Percentiles rank a stretch among this genome's conserved stretches.
phyloP scores from a whole-genome alignment of 208 protist genomes.

The Trypanosoma grayi region DNA sequence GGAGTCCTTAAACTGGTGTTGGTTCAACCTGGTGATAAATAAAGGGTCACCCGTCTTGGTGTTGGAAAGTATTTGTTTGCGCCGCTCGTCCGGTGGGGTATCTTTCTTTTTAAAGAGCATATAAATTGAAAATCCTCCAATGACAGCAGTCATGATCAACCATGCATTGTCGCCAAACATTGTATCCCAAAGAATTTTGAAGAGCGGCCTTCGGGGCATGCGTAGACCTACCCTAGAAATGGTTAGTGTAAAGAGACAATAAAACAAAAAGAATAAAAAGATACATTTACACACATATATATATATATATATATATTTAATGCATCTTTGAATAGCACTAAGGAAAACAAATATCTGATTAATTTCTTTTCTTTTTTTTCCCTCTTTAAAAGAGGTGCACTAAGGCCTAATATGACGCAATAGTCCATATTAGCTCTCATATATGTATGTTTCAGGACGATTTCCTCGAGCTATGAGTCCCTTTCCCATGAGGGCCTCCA shows the following conservation, averaged over 20 bases:
- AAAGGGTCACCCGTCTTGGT: constrained; percentile 19
- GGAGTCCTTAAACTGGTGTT: constrained; percentile 42
- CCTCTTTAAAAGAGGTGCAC: not conserved
- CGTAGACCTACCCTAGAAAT: not conserved
- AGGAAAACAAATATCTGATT: too few relatives aligned
- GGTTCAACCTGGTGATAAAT: constrained; percentile 33
- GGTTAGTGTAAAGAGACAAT: not conserved
- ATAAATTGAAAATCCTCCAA: constrained; percentile 59
- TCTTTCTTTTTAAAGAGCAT: constrained; percentile 38
- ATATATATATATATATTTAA: too few relatives aligned
- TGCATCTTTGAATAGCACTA: too few relatives aligned
- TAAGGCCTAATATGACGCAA: constrained; percentile 14
- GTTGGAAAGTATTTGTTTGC: not conserved
- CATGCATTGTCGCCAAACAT: constrained; percentile 41
- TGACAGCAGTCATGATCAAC: constrained; percentile 36
- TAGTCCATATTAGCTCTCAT: constrained; percentile 7
- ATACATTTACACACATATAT: too few relatives aligned
- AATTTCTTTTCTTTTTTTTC: too few relatives aligned
- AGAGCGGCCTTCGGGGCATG: constrained; percentile 51
- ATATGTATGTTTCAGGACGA: constrained; percentile 29
- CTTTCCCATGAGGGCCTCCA: constrained; percentile 71
- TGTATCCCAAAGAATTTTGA: constrained; percentile 53
- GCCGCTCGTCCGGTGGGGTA: not conserved
- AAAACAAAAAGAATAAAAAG: constrained; percentile 4
- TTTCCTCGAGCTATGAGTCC: constrained; percentile 50